Evolutionary conservation across 495 filamentous ascomycete genomes (phyloP).

Genomic region (Penicillium egyptiacum): DNA sequence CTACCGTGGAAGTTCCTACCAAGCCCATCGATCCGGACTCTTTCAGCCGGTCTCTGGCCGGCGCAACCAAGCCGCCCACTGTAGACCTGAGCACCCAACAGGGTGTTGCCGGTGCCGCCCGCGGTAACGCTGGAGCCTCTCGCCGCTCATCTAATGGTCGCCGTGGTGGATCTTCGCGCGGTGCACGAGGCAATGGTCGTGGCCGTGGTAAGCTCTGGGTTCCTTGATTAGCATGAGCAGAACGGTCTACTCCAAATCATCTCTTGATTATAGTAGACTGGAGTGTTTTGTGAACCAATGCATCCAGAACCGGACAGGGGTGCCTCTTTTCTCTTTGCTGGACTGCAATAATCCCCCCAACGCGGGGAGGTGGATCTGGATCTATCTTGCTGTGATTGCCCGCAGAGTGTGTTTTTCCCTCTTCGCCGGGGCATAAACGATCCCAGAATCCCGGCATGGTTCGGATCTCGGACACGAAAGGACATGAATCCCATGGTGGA

Average conservation of each 20-base stretch:
- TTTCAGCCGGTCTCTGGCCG: constrained; percentile 47
- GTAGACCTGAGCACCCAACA: constrained; percentile 42
- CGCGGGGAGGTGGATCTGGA: constrained; percentile 13
- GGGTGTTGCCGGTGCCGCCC: constrained; percentile 28
- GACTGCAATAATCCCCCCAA: constrained; percentile 6
- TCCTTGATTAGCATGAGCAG: constrained; percentile 39
- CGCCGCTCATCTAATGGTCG: constrained; percentile 36
- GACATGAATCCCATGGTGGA: constrained; percentile 57
- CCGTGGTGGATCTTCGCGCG: constrained; percentile 34
- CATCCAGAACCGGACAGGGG: constrained; percentile 24
- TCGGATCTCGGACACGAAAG: constrained; percentile 15
- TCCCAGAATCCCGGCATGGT: constrained; percentile 15
- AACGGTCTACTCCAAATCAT: constrained; percentile 24
- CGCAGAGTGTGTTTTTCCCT: constrained; percentile 18
- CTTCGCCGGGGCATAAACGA: constrained; percentile 14
- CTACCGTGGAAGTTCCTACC: constrained; percentile 45
- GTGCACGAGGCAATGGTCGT: constrained; percentile 40
- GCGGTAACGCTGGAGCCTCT: constrained; percentile 40
- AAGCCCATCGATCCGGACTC: constrained; percentile 58
- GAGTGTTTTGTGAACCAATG: constrained; percentile 22
- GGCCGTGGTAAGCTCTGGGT: constrained; percentile 56
- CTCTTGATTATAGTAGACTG: constrained; percentile 24
- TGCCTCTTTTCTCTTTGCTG: constrained; percentile 25
- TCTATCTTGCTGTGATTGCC: constrained; percentile 16
- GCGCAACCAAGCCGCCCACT: constrained; percentile 29